Evolutionary conservation across 192 early-diverging fungal species (phyloP).

Genomic region (Haplosporangium gracile): DNA sequence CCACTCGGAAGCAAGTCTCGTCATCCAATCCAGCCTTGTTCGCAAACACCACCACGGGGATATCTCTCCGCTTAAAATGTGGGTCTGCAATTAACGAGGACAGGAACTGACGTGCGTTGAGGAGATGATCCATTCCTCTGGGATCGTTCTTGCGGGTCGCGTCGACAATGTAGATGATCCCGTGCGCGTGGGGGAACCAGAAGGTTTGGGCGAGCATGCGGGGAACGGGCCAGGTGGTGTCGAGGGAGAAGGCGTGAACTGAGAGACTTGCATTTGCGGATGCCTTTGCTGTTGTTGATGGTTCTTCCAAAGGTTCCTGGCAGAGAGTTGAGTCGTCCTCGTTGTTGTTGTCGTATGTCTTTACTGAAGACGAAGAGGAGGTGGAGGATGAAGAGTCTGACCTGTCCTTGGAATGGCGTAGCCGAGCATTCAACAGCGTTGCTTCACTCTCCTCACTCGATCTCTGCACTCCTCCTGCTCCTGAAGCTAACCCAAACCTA

Average conservation of each 20-base stretch:
- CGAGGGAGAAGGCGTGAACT: conserved; percentile 45
- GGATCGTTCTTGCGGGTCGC: conserved; percentile 54
- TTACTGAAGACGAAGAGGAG: background rate
- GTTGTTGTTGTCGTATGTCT: background rate
- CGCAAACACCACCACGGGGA: conserved; percentile 51
- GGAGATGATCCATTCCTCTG: conserved; percentile 42
- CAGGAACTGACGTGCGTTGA: conserved; percentile 46
- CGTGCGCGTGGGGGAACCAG: conserved; percentile 52
- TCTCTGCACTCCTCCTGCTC: background rate
- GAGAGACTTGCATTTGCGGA: conserved; percentile 42
- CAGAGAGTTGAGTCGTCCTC: conserved; percentile 5
- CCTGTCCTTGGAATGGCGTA: background rate
- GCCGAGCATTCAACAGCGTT: conserved; percentile 3
- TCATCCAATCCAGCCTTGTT: conserved; percentile 50
- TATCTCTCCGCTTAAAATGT: conserved; percentile 25
- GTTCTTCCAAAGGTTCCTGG: background rate
- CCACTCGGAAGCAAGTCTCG: conserved; percentile 46
- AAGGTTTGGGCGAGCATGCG: conserved; percentile 39
- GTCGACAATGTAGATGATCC: conserved; percentile 52
- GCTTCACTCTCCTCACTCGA: conserved; percentile 21
- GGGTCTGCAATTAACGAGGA: conserved; percentile 33
- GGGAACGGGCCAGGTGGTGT: conserved; percentile 50
- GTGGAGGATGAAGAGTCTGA: background rate
- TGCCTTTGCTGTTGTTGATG: background rate
- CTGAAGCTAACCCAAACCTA: no score